A percentile compares a stretch with the other conserved stretches of the same genome.
phyloP scores from a whole-genome alignment of 2,329 filamentous ascomycete genomes.

The Hypoxylon sp. region DNA sequence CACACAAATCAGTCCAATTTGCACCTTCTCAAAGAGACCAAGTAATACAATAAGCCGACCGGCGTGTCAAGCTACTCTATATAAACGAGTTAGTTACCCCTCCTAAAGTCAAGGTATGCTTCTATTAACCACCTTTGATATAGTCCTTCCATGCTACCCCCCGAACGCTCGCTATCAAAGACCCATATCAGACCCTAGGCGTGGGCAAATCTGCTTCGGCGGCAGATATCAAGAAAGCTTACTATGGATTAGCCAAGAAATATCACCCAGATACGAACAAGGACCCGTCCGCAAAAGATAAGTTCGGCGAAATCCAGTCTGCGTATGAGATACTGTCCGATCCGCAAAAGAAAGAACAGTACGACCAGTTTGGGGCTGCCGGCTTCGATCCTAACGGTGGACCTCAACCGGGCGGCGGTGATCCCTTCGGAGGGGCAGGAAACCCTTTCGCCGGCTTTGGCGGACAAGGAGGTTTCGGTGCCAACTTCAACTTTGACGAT shows the following conservation, averaged over 20 bases:
- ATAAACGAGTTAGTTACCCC: slow-evolving; percentile 45
- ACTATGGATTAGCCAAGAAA: slow-evolving; percentile 97
- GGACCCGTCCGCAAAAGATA: slow-evolving; percentile 91
- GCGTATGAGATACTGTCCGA: slow-evolving; percentile 96
- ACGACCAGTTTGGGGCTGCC: slow-evolving; percentile 89
- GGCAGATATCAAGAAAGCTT: slow-evolving; percentile 96
- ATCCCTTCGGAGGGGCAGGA: slow-evolving; percentile 74
- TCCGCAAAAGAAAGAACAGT: slow-evolving; percentile 91
- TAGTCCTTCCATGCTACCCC: slow-evolving; percentile 74
- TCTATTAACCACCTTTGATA: slow-evolving; percentile 35
- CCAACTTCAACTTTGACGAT: slow-evolving; percentile 96
- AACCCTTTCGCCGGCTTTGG: slow-evolving; percentile 68
- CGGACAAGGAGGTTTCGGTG: slow-evolving; percentile 77
- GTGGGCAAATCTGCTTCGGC: slow-evolving; percentile 85
- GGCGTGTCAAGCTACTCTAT: slow-evolving; percentile 25
- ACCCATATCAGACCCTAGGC: slow-evolving; percentile 90
- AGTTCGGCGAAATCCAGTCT: slow-evolving; percentile 91
- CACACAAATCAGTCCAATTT: slow-evolving; percentile 47
- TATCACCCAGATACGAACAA: slow-evolving; percentile 99
- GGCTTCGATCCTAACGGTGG: slow-evolving; percentile 85
- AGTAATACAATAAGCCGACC: slow-evolving; percentile 31
- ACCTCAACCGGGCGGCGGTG: slow-evolving; percentile 66
- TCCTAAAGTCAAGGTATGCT: slow-evolving; percentile 2
- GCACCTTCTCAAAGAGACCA: slow-evolving; percentile 46
- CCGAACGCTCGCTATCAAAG: slow-evolving; percentile 69